Percentiles rank a stretch among this genome's conserved stretches.
Evolutionary conservation across 495 filamentous ascomycete species (phyloP).

Genomic region (Talaromyces stipitatus): DNA sequence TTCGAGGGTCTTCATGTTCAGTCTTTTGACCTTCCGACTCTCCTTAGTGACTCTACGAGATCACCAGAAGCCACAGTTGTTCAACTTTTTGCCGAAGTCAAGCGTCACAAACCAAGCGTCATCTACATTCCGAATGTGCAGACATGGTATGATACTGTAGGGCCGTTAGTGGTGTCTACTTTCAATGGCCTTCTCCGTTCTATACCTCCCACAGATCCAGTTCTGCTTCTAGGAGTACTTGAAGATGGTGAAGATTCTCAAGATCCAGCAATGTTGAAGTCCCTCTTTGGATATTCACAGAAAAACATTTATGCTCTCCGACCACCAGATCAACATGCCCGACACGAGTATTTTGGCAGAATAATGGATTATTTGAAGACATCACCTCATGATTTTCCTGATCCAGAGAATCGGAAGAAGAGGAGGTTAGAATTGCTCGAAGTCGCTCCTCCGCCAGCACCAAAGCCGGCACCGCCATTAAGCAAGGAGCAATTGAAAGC

Average conservation of each 20-base stretch:
- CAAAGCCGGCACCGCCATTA: conserved; percentile 40
- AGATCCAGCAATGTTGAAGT: conserved; percentile 53
- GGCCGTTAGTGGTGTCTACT: conserved; percentile 59
- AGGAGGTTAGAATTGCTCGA: conserved; percentile 69
- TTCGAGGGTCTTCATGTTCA: conserved; percentile 93
- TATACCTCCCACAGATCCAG: conserved; percentile 77
- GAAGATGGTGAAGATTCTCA: conserved; percentile 54
- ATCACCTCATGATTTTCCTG: conserved; percentile 76
- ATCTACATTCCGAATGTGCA: conserved; percentile 91
- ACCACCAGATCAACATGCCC: conserved; percentile 55
- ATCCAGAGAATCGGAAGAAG: conserved; percentile 76
- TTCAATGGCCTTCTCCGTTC: conserved; percentile 71
- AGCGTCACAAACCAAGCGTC: conserved; percentile 89
- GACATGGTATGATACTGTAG: conserved; percentile 69
- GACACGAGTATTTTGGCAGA: conserved; percentile 67
- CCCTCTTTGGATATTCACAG: conserved; percentile 79
- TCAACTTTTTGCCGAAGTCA: conserved; percentile 83
- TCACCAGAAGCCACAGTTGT: conserved; percentile 82
- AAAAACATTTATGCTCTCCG: conserved; percentile 63
- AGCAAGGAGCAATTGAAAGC: conserved; percentile 73
- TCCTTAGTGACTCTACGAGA: conserved; percentile 63
- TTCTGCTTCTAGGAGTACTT: conserved; percentile 76
- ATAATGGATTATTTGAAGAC: conserved; percentile 68
- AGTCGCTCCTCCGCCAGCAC: conserved; percentile 63
- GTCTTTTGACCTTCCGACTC: conserved; percentile 81